Base-by-base conservation (phyloP, 2,329 filamentous ascomycete species). In the Nemania sp. region DNA sequence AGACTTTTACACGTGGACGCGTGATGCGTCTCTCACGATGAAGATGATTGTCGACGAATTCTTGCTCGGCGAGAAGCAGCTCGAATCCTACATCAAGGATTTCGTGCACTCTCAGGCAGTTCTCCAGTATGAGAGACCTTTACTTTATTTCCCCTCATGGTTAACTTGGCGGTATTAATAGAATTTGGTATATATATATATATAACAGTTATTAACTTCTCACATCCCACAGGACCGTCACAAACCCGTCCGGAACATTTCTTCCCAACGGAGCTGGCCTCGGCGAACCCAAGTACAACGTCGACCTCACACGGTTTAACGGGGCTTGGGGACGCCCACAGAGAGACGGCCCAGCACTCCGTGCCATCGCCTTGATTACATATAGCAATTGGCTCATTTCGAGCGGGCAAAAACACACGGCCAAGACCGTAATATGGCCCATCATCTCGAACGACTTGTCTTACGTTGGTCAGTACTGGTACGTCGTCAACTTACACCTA, bases 1-100 rank as follows among this genome's bases (percentile, higher is more conserved):
- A 81, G 79, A 83, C 60, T 83, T 75, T 66, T 83, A 77, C 59
- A 82, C 80, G 0, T 84, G 80, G 80, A 80, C 79, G 2, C 73
- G 81, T 24, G 81, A 84, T 64, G 75, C 80, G 0, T 79, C 78
- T 7, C 63, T 84, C 44, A 77, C 75, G 2, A 74, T 80, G 67
- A 82, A 82, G 61, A 70, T 71, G 17, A 64, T 83, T 2, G 67
- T 81, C 5, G 80, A 83, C 53, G 69, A 77, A 36, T 80, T 82
- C 64, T 70, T 78, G 36, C 66, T 70, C 17, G 79, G 77, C 19
- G 72, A 81, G 44, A 68, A 70, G 3, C 65, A 67, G 5, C 68
- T 83, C 5, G 73, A 78, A 46, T 59, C 65, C 6, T 65, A 74
- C 6, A 76, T 84, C 20, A 70, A 82, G 55, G 72, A 81, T 49